Conservation (phyloP, 2,329 filamentous ascomycete species). For the Alternaria gaisen region DNA sequence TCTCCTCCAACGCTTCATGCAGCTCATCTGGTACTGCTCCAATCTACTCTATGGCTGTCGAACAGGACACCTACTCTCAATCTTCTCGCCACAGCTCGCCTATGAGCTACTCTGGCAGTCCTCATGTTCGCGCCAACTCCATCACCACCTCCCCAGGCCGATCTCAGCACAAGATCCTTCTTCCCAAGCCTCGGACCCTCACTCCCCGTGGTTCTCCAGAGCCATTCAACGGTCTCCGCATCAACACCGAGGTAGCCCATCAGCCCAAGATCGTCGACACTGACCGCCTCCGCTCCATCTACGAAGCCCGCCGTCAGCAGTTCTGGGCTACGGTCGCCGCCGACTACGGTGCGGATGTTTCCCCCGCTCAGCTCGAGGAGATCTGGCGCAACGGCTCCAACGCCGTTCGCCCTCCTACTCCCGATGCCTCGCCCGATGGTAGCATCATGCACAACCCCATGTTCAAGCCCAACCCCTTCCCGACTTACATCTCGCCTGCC, state of each 20-base stretch:
- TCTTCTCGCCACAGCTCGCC: constrained; percentile 53
- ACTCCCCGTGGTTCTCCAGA: constrained; percentile 51
- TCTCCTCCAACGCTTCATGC: constrained; percentile 63
- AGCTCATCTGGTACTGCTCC: constrained; percentile 47
- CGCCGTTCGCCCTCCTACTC: constrained; percentile 48
- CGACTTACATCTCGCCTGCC: constrained; percentile 42
- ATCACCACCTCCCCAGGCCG: constrained; percentile 63
- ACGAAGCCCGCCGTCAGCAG: constrained; percentile 71
- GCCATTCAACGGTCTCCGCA: constrained; percentile 52
- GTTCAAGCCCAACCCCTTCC: constrained; percentile 41
- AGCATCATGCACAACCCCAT: constrained; percentile 48
- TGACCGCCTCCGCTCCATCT: constrained; percentile 73
- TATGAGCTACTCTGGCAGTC: constrained; percentile 57
- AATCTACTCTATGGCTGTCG: constrained; percentile 51
- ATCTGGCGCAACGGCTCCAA: constrained; percentile 63
- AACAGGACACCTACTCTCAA: constrained; percentile 49
- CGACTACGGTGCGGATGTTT: constrained; percentile 73
- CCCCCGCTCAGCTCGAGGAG: constrained; percentile 71
- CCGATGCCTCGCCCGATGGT: constrained; percentile 51
- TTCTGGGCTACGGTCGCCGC: constrained; percentile 78
- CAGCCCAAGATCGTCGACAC: constrained; percentile 66
- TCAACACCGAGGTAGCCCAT: constrained; percentile 56
- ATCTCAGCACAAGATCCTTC: constrained; percentile 61
- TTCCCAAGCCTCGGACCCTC: constrained; percentile 69
- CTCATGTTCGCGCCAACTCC: constrained; percentile 40